Evolutionary conservation across 2,329 filamentous ascomycete genomes (phyloP).

Genomic region (Exophiala dermatitidis): DNA sequence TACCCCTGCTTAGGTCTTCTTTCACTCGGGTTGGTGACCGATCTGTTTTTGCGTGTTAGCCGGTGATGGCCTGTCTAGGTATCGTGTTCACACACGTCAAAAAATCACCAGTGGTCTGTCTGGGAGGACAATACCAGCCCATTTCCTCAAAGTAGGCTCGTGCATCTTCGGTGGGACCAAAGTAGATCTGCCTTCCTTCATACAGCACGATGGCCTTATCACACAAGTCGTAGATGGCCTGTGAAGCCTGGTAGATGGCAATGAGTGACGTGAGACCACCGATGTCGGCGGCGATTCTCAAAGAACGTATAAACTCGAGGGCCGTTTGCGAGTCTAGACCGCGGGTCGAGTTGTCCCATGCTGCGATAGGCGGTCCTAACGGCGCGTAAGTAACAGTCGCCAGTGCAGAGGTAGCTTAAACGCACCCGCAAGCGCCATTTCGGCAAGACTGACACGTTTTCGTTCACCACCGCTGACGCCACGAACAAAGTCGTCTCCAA

Average conservation of each 20-base stretch:
- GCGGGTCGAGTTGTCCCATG: constrained; percentile 47
- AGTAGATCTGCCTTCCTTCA: constrained; percentile 59
- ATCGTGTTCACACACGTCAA: constrained; percentile 48
- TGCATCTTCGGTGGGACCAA: constrained; percentile 54
- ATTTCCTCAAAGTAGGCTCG: constrained; percentile 57
- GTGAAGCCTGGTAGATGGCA: constrained; percentile 51
- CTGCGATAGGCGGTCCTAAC: constrained; percentile 42
- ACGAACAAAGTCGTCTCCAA: constrained; percentile 60
- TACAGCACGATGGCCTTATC: constrained; percentile 65
- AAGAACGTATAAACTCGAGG: constrained; percentile 49
- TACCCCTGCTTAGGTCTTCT: constrained; percentile 40
- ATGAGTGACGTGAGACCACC: constrained; percentile 46
- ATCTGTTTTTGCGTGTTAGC: constrained; percentile 26
- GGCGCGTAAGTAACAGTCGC: background rate
- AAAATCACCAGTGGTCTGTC: constrained; percentile 60
- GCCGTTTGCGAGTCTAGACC: constrained; percentile 52
- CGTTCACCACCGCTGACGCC: constrained; percentile 63
- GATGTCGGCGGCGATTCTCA: constrained; percentile 46
- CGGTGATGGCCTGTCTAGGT: background rate
- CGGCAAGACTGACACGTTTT: constrained; percentile 63
- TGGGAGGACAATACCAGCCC: constrained; percentile 56
- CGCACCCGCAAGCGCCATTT: constrained; percentile 36
- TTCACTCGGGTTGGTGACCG: constrained; percentile 53
- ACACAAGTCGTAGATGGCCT: constrained; percentile 52
- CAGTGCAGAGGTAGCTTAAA: background rate